Base-by-base conservation (phyloP, 1,139 yeast species). In the Candida gigantensis region DNA sequence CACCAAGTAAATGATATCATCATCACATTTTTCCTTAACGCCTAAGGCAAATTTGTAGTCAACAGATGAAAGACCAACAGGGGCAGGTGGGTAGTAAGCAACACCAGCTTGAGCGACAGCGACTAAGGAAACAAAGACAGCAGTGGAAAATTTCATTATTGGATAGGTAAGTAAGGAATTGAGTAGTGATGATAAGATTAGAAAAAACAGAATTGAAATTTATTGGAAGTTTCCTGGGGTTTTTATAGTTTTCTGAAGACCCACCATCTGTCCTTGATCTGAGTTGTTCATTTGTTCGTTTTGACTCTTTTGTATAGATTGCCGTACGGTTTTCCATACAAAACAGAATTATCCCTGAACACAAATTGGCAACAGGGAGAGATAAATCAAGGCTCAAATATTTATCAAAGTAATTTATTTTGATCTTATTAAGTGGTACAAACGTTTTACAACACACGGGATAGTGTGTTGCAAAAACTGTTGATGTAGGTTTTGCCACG, bases 21-120 rank as follows among this genome's bases (percentile, higher is more conserved):
- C 34, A 16, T 33, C 31, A 32, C 30, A 28, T 16, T 32, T 27
- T 27, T 31, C 34, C 28, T 33, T 37, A 8, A 37, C 41, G 14
- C 37, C 41, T 32, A 41, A 37, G 12, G 37, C 41, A 33, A 41
- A 37, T 21, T 32, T 20, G 13, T 34, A 26, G 14, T 25, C 35
- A 24, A 41, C 39, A 7, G 40, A 26, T 15, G 16, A 16, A 14
- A 30, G 16, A 13, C 32, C 18, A 29, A 11, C 18, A 2, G 8
- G 25, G 17, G 23, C 24, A 24, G 34, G 34, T 8, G 23, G 10
- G 28, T 30, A 24, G 23, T 30, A 24, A 7, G 28, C 9, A 24
- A 30, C 12, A 24, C 34, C 34, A 30, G 34, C 34, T 10, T 24
- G 24, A 18, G 12, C 23, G 9, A 24, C 17, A 11, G 34, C 28